Conservation (phyloP, 192 early-diverging fungal species). For the Chytriomyces sp. region DNA sequence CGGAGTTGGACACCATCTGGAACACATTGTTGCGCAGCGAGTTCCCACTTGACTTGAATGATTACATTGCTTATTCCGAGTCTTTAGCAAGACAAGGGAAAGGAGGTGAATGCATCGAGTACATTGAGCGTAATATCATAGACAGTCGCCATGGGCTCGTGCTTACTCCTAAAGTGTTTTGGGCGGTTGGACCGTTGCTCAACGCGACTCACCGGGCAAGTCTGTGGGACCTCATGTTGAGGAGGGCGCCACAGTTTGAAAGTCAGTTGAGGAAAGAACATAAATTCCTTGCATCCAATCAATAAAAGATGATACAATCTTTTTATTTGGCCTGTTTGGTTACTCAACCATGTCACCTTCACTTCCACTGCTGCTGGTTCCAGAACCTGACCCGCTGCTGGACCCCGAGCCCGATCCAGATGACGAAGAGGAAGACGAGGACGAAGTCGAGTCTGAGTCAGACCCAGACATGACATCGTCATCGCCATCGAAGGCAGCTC, state of each 20-base stretch:
- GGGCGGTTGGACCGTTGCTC: slow-evolving; percentile 8
- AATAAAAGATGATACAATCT: too few relatives aligned
- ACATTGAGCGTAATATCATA: slow-evolving; percentile 8
- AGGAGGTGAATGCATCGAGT: background rate
- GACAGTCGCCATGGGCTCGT: background rate
- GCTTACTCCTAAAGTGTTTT: slow-evolving; percentile 20
- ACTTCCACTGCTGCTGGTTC: too few relatives aligned
- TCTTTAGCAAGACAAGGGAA: slow-evolving; percentile 24
- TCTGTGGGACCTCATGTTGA: slow-evolving; percentile 21
- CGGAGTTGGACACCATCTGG: slow-evolving; percentile 17
- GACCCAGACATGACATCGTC: background rate
- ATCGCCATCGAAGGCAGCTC: slow-evolving; percentile 13
- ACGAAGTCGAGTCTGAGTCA: background rate
- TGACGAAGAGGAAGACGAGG: slow-evolving; percentile 2
- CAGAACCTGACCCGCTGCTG: background rate
- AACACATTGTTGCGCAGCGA: background rate
- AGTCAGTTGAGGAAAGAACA: background rate
- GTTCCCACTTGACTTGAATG: slow-evolving; percentile 29
- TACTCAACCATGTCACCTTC: background rate
- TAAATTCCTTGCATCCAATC: too few relatives aligned
- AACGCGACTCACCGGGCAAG: too few relatives aligned
- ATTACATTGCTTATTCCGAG: slow-evolving; percentile 29
- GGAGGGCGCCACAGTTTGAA: slow-evolving; percentile 11
- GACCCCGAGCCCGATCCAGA: slow-evolving; percentile 4
- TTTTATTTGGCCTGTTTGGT: background rate